Conservation (phyloP, 192 early-diverging fungal genomes). For the Linnemannia elongata region DNA sequence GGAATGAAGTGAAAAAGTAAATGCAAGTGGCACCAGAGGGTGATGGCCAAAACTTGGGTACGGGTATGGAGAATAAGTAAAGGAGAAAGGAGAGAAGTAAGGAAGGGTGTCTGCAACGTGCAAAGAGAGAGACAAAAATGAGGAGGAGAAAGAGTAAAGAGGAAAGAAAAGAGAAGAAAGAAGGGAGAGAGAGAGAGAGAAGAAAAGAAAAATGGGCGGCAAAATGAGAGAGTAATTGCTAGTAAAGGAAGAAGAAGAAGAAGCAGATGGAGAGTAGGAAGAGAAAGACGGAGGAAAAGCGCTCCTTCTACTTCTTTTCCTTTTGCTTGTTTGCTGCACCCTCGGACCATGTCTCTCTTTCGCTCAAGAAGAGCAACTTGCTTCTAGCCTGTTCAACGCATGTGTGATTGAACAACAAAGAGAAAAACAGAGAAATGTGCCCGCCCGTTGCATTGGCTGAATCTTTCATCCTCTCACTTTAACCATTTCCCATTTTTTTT, state of each 20-base stretch:
- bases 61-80: not conserved
- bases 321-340: not conserved
- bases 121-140: not conserved
- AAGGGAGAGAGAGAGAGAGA: not conserved
- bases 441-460: not conserved
- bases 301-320: not conserved
- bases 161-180: not conserved
- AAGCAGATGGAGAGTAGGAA: not conserved
- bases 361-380: not conserved
- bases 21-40: not conserved
- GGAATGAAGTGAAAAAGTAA: conserved; percentile 12
- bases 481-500: not conserved
- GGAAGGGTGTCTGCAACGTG: not conserved
- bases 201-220: conserved; percentile 1
- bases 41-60: not conserved
- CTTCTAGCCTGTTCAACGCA: not conserved
- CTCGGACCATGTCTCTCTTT: not conserved
- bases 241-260: not conserved
- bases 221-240: not conserved
- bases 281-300: not conserved
- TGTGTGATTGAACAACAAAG: not conserved
- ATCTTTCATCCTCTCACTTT: not conserved
- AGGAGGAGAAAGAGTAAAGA: not conserved
- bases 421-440: no score
- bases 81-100: not conserved